Evolutionary conservation across 495 filamentous ascomycete genomes (phyloP).

Genomic region (Glutinoglossum americanum): DNA sequence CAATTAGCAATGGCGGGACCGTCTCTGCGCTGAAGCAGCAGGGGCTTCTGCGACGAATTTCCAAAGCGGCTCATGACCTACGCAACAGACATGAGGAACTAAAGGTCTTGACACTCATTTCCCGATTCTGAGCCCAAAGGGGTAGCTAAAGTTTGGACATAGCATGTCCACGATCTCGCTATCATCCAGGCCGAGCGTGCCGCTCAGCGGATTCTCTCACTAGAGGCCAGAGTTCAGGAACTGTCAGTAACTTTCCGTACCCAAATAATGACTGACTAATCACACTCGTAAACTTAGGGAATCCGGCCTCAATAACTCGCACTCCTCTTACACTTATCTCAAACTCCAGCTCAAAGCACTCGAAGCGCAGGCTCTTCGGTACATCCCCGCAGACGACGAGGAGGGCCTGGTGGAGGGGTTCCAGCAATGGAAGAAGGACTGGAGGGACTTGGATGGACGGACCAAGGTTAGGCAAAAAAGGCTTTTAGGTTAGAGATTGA

Average conservation of each 20-base stretch:
- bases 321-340: neutral
- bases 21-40: neutral
- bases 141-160: neutral
- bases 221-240: constrained; percentile 25
- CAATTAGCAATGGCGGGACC: neutral
- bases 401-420: neutral
- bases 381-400: neutral
- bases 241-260: constrained; percentile 18
- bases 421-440: neutral
- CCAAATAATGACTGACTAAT: neutral
- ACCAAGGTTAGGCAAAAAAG: neutral
- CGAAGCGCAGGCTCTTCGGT: neutral
- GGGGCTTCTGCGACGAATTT: neutral
- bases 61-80: neutral
- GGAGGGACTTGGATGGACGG: neutral
- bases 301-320: neutral
- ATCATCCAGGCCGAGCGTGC: constrained; percentile 28
- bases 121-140: neutral
- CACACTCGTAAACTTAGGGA: neutral
- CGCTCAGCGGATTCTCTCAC: constrained; percentile 26
- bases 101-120: neutral
- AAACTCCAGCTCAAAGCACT: neutral
- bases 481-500: neutral
- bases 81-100: neutral
- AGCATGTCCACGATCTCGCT: constrained; percentile 32